Percentiles rank a stretch among this genome's conserved stretches.
Conservation (phyloP, 495 filamentous ascomycete genomes). For the Aspergillus leporis region DNA sequence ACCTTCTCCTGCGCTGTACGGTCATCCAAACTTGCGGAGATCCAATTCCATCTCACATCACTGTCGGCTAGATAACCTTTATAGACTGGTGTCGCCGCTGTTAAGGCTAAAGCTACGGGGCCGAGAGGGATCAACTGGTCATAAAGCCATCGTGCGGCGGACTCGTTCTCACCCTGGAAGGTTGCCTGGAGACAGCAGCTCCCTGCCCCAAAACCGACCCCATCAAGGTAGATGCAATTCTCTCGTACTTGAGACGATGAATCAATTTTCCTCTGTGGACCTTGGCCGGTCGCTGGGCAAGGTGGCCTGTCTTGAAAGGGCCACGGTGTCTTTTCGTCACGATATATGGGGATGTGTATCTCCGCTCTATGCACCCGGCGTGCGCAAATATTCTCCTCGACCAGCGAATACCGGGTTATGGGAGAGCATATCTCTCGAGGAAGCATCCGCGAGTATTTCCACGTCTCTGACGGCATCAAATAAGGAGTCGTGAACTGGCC, state of each 20-base stretch:
- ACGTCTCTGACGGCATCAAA: too few species aligned
- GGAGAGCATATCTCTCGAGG: too few species aligned
- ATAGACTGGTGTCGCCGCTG: slow-evolving; percentile 88
- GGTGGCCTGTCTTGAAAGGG: not conserved
- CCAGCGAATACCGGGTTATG: not conserved
- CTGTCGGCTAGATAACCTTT: slow-evolving; percentile 90
- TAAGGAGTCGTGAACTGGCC: too few species aligned
- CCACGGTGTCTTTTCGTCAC: not conserved
- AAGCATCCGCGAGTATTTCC: too few species aligned
- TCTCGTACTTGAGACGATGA: slow-evolving; percentile 31
- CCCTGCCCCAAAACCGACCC: slow-evolving; percentile 90
- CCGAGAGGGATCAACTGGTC: slow-evolving; percentile 87
- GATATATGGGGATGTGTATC: not conserved
- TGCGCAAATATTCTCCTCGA: not conserved
- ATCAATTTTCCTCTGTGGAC: too few species aligned
- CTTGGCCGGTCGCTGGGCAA: not conserved
- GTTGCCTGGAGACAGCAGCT: slow-evolving; percentile 92
- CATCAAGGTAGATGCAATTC: slow-evolving; percentile 87
- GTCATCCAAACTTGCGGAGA: slow-evolving; percentile 81
- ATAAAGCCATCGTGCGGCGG: slow-evolving; percentile 81
- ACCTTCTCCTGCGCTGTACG: slow-evolving; percentile 71
- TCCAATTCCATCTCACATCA: slow-evolving; percentile 90
- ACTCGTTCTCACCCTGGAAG: slow-evolving; percentile 89
- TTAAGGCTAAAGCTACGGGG: slow-evolving; percentile 82
- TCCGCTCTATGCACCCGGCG: not conserved